phyloP scores from a whole-genome alignment of 73 alveolate species.

The Symbiodinium pilosum region DNA sequence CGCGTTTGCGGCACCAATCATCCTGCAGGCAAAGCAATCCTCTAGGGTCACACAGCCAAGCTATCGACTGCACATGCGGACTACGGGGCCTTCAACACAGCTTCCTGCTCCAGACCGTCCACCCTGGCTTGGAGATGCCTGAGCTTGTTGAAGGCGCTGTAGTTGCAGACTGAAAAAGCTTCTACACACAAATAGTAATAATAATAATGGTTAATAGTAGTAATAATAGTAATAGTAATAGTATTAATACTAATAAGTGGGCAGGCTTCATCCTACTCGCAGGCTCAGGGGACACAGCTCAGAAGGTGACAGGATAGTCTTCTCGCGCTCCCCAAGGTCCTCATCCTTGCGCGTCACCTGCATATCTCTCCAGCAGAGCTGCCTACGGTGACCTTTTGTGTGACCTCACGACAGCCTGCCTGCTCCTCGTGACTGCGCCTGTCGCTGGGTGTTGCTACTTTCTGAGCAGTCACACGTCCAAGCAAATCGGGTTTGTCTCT shows the following conservation, averaged over 20 bases:
- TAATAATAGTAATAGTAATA: too few species aligned
- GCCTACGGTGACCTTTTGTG: not conserved
- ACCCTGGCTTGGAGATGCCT: conserved; percentile 62
- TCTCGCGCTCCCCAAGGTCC: conserved; percentile 49
- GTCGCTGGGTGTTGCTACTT: not conserved
- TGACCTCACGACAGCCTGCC: not conserved
- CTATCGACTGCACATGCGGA: too few species aligned
- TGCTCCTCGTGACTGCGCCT: not conserved
- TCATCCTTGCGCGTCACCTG: conserved; percentile 29
- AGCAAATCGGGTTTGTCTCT: too few species aligned
- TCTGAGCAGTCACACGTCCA: too few species aligned
- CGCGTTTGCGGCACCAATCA: conserved; percentile 52
- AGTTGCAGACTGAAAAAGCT: too few species aligned
- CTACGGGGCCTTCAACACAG: not conserved
- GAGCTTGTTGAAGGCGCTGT: not conserved
- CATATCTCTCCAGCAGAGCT: not conserved
- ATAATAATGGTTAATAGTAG: too few species aligned
- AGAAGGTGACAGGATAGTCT: conserved; percentile 17
- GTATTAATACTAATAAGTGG: too few species aligned
- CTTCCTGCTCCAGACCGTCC: conserved; percentile 38
- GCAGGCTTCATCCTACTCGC: too few species aligned
- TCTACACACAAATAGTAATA: too few species aligned
- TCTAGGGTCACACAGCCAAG: too few species aligned
- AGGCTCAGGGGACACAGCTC: not conserved
- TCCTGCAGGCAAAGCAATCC: not conserved